Evolutionary conservation across 345 rosid species (phyloP).

Genomic region (Acer saccharum): DNA sequence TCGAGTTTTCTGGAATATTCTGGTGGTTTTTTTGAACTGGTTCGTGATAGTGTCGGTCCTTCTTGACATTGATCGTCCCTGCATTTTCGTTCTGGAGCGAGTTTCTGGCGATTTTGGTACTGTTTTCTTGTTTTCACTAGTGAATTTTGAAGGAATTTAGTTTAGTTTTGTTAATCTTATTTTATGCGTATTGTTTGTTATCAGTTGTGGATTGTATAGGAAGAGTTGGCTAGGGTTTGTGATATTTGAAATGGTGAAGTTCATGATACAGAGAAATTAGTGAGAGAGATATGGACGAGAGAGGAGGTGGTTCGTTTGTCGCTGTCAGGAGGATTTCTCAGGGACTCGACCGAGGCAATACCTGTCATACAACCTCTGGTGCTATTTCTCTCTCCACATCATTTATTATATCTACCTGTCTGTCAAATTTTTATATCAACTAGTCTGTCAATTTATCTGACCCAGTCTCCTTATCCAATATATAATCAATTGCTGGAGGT

Average conservation of each 20-base stretch:
- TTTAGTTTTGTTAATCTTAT: background rate
- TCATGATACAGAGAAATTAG: constrained; percentile 19
- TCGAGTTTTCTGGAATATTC: background rate
- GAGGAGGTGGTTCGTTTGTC: constrained; percentile 98
- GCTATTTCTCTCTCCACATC: constrained; percentile 18
- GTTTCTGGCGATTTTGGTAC: constrained; percentile 19
- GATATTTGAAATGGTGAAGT: constrained; percentile 11
- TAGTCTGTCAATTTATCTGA: background rate
- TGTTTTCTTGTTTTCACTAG: background rate
- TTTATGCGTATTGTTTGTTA: background rate
- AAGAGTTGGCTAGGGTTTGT: constrained; percentile 16
- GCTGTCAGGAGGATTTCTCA: constrained; percentile 98
- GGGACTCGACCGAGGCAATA: constrained; percentile 78
- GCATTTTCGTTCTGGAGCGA: constrained; percentile 28
- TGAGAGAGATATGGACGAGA: constrained; percentile 66
- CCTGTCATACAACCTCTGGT: constrained; percentile 90
- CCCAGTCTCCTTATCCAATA: background rate
- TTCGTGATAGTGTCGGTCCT: constrained; percentile 20
- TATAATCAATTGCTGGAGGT: constrained; percentile 9
- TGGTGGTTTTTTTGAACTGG: background rate
- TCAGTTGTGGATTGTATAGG: constrained; percentile 27
- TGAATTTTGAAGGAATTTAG: constrained; percentile 6
- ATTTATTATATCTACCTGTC: background rate
- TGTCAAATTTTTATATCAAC: background rate
- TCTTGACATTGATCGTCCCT: constrained; percentile 19